Percentiles rank a stretch among this genome's conserved stretches.
Conservation (phyloP, 1,284 basidiomycete genomes). For the Polyporus tsugae region DNA sequence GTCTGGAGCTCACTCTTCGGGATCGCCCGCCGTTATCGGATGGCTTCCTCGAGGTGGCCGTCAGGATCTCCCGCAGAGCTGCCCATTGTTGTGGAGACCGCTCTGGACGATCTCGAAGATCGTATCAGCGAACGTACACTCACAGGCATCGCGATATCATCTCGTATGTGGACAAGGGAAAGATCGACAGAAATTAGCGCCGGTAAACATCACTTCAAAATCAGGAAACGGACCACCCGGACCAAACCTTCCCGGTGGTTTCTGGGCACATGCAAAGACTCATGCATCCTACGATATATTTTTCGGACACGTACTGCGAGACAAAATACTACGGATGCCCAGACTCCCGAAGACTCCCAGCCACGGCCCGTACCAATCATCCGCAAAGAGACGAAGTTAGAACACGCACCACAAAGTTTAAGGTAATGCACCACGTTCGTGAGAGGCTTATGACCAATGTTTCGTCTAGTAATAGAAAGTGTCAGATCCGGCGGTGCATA, state of each 20-base stretch:
- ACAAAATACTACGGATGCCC: neutral
- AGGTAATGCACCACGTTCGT: neutral
- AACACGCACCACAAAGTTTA: neutral
- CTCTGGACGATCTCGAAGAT: conserved; percentile 9
- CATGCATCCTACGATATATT: neutral
- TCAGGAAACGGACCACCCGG: neutral
- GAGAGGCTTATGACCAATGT: neutral
- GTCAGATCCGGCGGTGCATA: neutral
- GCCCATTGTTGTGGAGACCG: neutral
- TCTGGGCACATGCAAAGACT: neutral
- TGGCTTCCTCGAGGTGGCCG: conserved; percentile 22
- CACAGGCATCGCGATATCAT: neutral
- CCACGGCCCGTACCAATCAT: neutral
- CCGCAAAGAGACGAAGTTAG: neutral
- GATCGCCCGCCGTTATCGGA: conserved; percentile 27
- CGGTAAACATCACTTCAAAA: neutral
- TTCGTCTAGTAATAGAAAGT: neutral
- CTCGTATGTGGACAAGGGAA: neutral
- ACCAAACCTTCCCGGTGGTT: neutral
- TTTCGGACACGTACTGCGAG: neutral
- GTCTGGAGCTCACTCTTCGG: conserved; percentile 13
- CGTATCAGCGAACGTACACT: neutral
- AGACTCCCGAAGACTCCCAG: neutral
- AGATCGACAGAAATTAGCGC: neutral
- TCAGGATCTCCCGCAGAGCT: conserved; percentile 7